Evolutionary conservation across 306 rosid species (phyloP), one percentile per base, ranked within the genome.

Genomic region (Malus asiatica): DNA sequence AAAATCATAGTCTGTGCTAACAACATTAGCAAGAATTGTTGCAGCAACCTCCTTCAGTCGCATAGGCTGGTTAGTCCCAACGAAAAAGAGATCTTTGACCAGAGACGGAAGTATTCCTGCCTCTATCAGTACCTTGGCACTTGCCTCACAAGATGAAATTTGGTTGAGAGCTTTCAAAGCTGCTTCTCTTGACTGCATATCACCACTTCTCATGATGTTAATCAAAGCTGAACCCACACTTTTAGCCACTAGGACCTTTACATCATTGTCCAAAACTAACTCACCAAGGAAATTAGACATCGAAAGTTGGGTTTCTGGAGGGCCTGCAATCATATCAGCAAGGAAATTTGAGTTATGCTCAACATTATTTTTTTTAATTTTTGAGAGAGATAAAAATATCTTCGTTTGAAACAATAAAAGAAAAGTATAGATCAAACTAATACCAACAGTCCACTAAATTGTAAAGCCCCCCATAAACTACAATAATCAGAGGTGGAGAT

Each of bases 61-160:
- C 68, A 90, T 92, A 35, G 99, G 98, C 69, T 1, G 92, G 81
- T 89, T 87, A 62, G 93, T 68, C 45, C 99, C 98, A 59, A 92
- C 97, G 3, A 93, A 75, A 58, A 96, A 96, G 74, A 95, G 99
- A 88, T 96, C 99, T 78, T 83, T 86, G 78, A 96, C 93, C 76
- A 96, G 99, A 73, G 97, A 92, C 16, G 99, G 89, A 66, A 96
- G 98, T 82, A 95, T 92, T 79, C 99, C 99, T 52, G 96, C 97
- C 80, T 88, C 92, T 82, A 95, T 83, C 86, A 95, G 82, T 78
- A 90, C 91, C 83, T 84, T 89, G 64, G 99, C 93, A 18, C 99
- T 96, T 68, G 96, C 89, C 68, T 96, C 97, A 71, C 87, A 89
- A 33, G 97, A 91, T 18, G 97, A 90, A 75, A 96, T 92, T 87